Evolutionary conservation across 495 filamentous ascomycete species (phyloP).

Genomic region (Choiromyces venosus): DNA sequence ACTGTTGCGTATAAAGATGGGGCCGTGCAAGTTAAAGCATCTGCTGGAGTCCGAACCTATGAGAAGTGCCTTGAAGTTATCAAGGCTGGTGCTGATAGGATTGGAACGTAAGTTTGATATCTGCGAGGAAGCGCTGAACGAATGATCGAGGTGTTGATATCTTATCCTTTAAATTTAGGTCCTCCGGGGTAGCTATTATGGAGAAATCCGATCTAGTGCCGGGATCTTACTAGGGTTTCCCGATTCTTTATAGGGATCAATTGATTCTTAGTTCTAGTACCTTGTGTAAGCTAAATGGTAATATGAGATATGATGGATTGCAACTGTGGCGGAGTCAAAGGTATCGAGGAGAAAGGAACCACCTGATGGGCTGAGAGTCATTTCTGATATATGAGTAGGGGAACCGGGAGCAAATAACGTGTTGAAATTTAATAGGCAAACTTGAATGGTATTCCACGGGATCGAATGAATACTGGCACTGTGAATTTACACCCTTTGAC

Average conservation of each 20-base stretch:
- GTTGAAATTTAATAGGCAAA: neutral
- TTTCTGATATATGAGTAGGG: constrained; percentile 2
- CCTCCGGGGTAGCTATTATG: constrained; percentile 35
- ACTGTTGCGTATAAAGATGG: constrained; percentile 45
- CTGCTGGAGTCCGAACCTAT: constrained; percentile 56
- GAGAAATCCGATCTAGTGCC: constrained; percentile 21
- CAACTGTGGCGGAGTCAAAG: neutral
- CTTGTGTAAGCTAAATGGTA: neutral
- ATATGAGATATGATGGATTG: constrained; percentile 4
- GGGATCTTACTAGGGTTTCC: constrained; percentile 28
- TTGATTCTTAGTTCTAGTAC: neutral
- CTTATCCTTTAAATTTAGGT: constrained; percentile 13
- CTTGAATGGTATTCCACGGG: neutral
- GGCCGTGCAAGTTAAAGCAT: constrained; percentile 58
- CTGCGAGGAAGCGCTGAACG: neutral
- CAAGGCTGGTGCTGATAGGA: constrained; percentile 59
- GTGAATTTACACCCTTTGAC: neutral
- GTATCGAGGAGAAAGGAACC: neutral
- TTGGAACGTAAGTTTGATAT: constrained; percentile 51
- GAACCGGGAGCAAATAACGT: neutral
- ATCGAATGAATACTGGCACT: neutral
- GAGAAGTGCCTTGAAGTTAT: constrained; percentile 54
- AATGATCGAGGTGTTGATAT: neutral
- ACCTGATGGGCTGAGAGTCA: neutral
- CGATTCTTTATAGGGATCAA: neutral